Base-by-base conservation (phyloP, 2,329 filamentous ascomycete genomes). In the Monilinia polystroma region DNA sequence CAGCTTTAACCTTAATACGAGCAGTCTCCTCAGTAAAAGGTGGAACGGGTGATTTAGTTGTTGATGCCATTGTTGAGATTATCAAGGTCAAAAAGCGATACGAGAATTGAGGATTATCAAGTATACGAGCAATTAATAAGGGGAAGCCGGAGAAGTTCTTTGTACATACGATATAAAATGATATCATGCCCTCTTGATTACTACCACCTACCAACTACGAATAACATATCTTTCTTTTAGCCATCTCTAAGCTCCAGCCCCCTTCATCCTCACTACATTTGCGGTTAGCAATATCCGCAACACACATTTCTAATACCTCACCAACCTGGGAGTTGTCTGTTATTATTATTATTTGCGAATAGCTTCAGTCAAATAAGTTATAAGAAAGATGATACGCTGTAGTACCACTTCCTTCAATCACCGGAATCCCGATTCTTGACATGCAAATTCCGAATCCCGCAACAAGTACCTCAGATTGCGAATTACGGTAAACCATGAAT, bases 11-110 rank as follows among this genome's bases (percentile, higher is more conserved):
- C 77, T 96, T 96, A 67, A 82, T 80, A 20, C 80, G 80, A 2
- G 92, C 92, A 1, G 87, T 89, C 75, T 91, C 88, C 32, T 84
- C 81, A 4, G 87, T 94, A 76, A 93, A 96, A 0, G 92, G 92
- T 4, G 92, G 92, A 67, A 84, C 80, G 0, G 84, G 85, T 2
- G 81, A 80, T 57, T 68, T 73, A 4, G 49, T 52, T 5, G 67
- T 49, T 58, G 68, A 51, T 8, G 72, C 62, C 64, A 70, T 70
- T 20, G 32, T 26, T 20, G 2, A 38, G 7, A 12, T 11, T 51
- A 35, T 35, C 1, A 26, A 16, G 58, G 26, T n/a, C 7, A 38
- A 51, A 32, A 23, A 38, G 12, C 14, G 8, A 14, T 18, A 12
- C 38, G 20, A 12, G n/a, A 23, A 23, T 8, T 38, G 58, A 14